Evolutionary conservation across 805 yeast genomes (phyloP), one percentile per base, ranked within the genome.

Genomic region (Dipodascopsis uninucleata): DNA sequence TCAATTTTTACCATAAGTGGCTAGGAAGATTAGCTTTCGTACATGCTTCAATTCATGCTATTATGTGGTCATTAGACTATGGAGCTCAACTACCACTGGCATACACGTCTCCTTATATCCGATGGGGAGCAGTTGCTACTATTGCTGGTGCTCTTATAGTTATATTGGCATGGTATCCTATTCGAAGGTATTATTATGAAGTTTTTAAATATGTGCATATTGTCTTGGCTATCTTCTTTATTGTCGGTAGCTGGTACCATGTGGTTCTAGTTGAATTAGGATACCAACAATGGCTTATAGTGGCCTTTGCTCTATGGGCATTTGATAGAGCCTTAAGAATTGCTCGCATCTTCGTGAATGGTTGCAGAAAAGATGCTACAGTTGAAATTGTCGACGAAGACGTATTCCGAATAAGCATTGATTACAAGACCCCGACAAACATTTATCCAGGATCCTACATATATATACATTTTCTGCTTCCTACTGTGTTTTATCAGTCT

Each of bases 1-100:
- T 85, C 65, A 69, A 77, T 56, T 66, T 69, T 21, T 76, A 74
- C 57, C 95, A 85, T 62, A 77, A 74, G 61, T 78, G 84, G 82
- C 62, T 71, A 36, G 79, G 82, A 1, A 69, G 81, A 49, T 65
- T 72, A 0, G 65, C 72, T 57, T 65, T 71, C 16, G 48, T 74
- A 16, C 61, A 77, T 39, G 73, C 74, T 3, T 56, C 80, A 24
- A 66, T 81, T 16, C 93, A 84, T 58, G 71, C 76, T 5, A 67
- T 74, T 16, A 75, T 76, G 24, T 77, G 81, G 76, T 78, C 85
- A 0, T 43, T 72, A 35, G 46, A 28, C 3, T 39, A 64, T 47
- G 44, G 33, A 3, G n/a, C 22, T 3, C n/a, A 23, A 4, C 33
- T 55, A 28, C n/a, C 23, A 4, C n/a, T n/a, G 7, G 26, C 33